Base-by-base conservation (phyloP, 306 rosid genomes). In the Abrus pulchellus region DNA sequence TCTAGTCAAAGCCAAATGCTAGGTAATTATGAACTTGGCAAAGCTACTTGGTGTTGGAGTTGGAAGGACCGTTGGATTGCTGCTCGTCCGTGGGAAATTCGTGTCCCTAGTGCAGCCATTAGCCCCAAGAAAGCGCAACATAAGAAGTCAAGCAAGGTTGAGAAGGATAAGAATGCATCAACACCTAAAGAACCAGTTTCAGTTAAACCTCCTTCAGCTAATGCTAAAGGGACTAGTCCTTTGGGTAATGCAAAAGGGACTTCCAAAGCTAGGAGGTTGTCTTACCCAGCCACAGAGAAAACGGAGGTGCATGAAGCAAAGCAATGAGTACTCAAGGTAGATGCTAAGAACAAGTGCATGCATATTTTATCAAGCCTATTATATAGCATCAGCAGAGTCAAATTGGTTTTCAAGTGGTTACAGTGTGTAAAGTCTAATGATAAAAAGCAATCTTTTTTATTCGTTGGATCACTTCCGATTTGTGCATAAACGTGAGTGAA, bases 41-140 rank as follows among this genome's bases (percentile, higher is more conserved):
- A 88, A 80, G 79, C 91, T 62, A 88, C 81, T 49, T 92, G 97
- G 97, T 90, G 93, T 57, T 92, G 97, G 97, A 92, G 93, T 87
- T 92, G 97, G 97, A 90, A 90, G 75, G 97, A 92, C 55, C 89
- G 93, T 2, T 92, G 97, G 95, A 89, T 92, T 43, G 95, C 97
- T 9, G 91, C 87, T 44, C 95, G 93, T 32, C 97, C 95, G 3
- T 92, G 97, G 97, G 97, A 92, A 88, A 85, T 86, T 86, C 93
- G 95, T 2, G 77, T 87, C 6, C 76, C 87, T 2, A 20, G 63
- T 14, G 62, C 59, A 72, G 54, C 85, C 8, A 63, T 76, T 48
- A 91, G 86, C 74, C 87, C 89, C 34, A 85, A 67, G 83, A 92
- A 89, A 81, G 69, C 78, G 7, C 86, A 38, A 63, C 69, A 54